These are phyloP conservation scores for Euphrasia confusa DNA, from an alignment of 257 asterid species.

Conservation along the genomic window DNA sequence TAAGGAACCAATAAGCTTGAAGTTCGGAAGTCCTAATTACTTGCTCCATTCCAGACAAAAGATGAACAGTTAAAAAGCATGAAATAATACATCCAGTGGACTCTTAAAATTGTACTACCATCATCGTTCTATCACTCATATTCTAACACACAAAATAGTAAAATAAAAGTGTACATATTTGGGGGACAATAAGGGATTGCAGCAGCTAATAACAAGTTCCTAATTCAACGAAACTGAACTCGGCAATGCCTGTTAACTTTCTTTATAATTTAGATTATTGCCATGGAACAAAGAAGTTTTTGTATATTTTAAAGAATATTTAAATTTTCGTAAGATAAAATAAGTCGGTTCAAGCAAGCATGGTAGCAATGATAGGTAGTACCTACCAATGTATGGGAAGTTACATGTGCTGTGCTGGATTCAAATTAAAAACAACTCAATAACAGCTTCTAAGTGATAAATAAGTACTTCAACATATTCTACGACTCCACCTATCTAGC, in stretches of 20 bases:
- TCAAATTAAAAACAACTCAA: background rate
- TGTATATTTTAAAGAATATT: background rate
- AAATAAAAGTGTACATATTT: background rate
- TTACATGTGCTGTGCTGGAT: background rate
- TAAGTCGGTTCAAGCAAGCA: conserved; percentile 2
- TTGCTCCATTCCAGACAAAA: conserved; percentile 11
- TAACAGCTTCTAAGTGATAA: background rate
- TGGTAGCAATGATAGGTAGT: background rate
- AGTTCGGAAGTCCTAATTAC: background rate
- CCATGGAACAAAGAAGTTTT: conserved; percentile 3
- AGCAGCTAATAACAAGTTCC: conserved; percentile 12
- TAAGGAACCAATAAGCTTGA: conserved; percentile 13
- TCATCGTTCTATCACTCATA: background rate
- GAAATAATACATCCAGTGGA: background rate
- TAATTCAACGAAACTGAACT: background rate
- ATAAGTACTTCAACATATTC: background rate
- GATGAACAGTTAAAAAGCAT: background rate
- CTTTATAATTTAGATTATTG: background rate
- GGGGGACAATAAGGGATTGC: conserved; percentile 1
- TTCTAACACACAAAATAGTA: background rate
- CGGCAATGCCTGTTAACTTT: background rate
- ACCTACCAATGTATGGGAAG: background rate
- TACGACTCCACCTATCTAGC: conserved; percentile 1
- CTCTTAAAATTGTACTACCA: background rate
- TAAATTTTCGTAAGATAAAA: background rate